These are phyloP conservation scores for Fraxinus quadrangulata DNA, from an alignment of 257 asterid species.

Conservation along the genomic window DNA sequence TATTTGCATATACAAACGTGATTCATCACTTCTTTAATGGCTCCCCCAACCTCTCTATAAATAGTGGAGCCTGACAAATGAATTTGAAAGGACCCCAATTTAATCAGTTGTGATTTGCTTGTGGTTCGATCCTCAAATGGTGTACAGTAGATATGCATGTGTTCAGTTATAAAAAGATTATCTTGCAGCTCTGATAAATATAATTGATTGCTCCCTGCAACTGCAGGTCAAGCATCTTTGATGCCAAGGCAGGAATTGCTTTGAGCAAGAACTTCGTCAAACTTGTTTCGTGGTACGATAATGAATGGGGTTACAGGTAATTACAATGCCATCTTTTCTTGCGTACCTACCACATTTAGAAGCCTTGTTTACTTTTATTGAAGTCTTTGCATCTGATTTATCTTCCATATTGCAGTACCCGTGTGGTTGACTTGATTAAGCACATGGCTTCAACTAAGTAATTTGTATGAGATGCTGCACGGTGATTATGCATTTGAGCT, in stretches of 20 bases:
- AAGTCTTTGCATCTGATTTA: background rate
- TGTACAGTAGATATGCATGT: background rate
- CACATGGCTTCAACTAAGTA: constrained; percentile 60
- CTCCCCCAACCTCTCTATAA: no score
- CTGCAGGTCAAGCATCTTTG: constrained; percentile 83
- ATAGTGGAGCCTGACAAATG: background rate
- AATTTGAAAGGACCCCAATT: background rate
- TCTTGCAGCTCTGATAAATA: background rate
- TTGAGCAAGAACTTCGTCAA: constrained; percentile 66
- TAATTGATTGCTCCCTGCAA: constrained; percentile 13
- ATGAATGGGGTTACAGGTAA: constrained; percentile 95
- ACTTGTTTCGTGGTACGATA: constrained; percentile 86
- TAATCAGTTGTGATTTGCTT: background rate
- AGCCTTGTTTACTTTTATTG: no score
- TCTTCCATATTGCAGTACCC: constrained; percentile 53
- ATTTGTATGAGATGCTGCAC: constrained; percentile 7
- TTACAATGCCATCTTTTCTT: background rate
- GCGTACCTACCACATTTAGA: background rate
- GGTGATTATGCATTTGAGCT: background rate
- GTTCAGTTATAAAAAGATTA: background rate
- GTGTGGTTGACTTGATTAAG: constrained; percentile 72
- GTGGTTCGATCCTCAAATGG: background rate
- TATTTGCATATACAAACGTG: background rate
- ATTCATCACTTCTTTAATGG: background rate
- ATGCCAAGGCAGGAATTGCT: constrained; percentile 93